phyloP scores from a whole-genome alignment of 768 basidiomycete species.

The Lactarius sanguifluus region DNA sequence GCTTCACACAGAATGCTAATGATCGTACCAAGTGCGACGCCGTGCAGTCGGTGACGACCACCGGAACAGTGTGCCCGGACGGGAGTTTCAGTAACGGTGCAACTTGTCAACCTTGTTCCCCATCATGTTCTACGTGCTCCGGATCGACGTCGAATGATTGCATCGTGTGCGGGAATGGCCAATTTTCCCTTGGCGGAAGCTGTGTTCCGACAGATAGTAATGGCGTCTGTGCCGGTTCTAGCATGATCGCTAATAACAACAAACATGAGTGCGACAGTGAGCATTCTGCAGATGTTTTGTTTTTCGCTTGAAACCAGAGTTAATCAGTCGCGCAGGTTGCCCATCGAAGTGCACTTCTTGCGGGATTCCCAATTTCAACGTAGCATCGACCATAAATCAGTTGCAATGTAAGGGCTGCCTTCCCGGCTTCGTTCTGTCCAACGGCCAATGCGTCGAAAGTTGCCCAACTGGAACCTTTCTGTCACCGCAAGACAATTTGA shows the following conservation, averaged over 20 bases:
- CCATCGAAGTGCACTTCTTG: slow-evolving; percentile 82
- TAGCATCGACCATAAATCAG: slow-evolving; percentile 61
- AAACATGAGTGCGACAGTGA: slow-evolving; percentile 84
- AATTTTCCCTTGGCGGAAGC: slow-evolving; percentile 61
- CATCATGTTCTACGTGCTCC: slow-evolving; percentile 68
- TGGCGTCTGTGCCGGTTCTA: slow-evolving; percentile 73
- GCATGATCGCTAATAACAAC: slow-evolving; percentile 73
- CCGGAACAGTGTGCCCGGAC: slow-evolving; percentile 59
- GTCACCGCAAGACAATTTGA: slow-evolving; percentile 67
- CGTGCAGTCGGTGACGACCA: slow-evolving; percentile 47
- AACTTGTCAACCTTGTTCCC: slow-evolving; percentile 58
- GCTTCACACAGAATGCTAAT: slow-evolving; percentile 65
- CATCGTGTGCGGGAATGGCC: slow-evolving; percentile 60
- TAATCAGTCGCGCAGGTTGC: slow-evolving; percentile 52
- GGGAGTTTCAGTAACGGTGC: slow-evolving; percentile 61
- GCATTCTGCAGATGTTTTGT: slow-evolving; percentile 34
- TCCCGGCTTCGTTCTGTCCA: slow-evolving; percentile 69
- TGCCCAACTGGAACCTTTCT: slow-evolving; percentile 78
- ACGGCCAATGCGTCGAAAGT: slow-evolving; percentile 63
- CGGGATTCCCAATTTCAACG: slow-evolving; percentile 67
- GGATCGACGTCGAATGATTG: slow-evolving; percentile 71
- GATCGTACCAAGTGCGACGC: slow-evolving; percentile 67
- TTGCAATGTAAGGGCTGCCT: slow-evolving; percentile 77
- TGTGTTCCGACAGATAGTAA: slow-evolving; percentile 66
- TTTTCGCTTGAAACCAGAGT: slow-evolving; percentile 10